Conservation (phyloP, 2,329 filamentous ascomycete species). For the Teratosphaeria destructans region DNA sequence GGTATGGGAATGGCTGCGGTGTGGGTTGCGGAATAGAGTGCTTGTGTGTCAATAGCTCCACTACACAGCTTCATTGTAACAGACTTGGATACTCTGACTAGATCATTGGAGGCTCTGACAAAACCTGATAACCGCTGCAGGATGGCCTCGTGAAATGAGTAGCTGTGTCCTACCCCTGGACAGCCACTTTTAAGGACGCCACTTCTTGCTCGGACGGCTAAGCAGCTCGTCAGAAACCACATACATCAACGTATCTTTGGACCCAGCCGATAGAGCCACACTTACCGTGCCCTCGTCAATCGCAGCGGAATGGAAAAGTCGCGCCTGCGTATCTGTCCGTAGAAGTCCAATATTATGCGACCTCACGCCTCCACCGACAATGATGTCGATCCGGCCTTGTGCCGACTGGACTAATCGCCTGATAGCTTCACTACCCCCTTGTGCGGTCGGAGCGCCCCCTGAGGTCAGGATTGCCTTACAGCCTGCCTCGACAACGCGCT, state of each 20-base stretch:
- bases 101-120: not conserved
- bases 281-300: constrained; percentile 3
- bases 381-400: constrained; percentile 30
- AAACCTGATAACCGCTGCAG: not conserved
- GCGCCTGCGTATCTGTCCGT: constrained; percentile 5
- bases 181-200: not conserved
- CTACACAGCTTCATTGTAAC: not conserved
- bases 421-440: constrained; percentile 27
- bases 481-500: constrained; percentile 32
- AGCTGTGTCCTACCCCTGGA: not conserved
- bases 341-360: constrained; percentile 32
- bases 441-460: constrained; percentile 29
- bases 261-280: not conserved
- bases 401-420: constrained; percentile 21
- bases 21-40: constrained; percentile 76
- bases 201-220: not conserved
- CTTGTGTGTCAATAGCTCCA: not conserved
- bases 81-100: not conserved
- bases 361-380: constrained; percentile 43
- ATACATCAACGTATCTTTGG: not conserved
- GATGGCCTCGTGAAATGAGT: too few relatives aligned
- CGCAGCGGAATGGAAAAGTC: constrained; percentile 14
- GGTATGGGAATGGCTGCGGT: constrained; percentile 97
- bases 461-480: constrained; percentile 41
- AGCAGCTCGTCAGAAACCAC: not conserved